Conservation (phyloP, 495 filamentous ascomycete genomes). For the Neurospora sp. region DNA sequence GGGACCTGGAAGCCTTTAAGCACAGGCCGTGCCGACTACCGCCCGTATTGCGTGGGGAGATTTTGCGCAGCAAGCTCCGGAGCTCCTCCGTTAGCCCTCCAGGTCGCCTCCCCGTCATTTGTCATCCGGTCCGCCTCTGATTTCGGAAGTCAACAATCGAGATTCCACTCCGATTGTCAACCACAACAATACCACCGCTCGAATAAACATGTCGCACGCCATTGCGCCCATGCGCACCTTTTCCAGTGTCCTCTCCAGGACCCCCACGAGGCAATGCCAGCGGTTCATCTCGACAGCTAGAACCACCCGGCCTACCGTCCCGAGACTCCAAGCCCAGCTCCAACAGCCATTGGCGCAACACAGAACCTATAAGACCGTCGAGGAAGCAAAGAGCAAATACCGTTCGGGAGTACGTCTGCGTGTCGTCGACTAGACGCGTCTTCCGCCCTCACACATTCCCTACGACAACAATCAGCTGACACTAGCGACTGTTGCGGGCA, state of each 20-base stretch:
- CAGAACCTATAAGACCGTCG: constrained; percentile 40
- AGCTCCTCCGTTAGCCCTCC: not conserved
- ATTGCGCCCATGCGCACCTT: constrained; percentile 14
- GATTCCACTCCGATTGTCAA: not conserved
- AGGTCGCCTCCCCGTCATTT: not conserved
- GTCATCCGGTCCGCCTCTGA: not conserved
- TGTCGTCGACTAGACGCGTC: not conserved
- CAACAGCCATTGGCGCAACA: constrained; percentile 25
- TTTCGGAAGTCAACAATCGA: not conserved
- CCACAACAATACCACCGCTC: not conserved
- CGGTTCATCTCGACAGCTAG: constrained; percentile 19
- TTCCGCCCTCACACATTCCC: constrained; percentile 1
- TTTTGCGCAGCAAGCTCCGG: not conserved
- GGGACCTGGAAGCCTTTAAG: not conserved
- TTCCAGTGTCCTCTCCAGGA: constrained; percentile 12
- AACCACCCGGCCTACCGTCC: constrained; percentile 7
- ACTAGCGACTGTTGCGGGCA: constrained; percentile 15
- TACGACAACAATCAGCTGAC: not conserved
- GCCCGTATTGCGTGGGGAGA: not conserved
- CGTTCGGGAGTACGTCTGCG: constrained; percentile 35
- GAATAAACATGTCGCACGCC: constrained; percentile 19
- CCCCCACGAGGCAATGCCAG: constrained; percentile 14
- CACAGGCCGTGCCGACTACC: not conserved
- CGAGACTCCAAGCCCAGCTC: constrained; percentile 12
- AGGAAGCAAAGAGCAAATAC: constrained; percentile 44